Conservation (phyloP, 2,329 filamentous ascomycete species). For the Colletotrichum paranaense region DNA sequence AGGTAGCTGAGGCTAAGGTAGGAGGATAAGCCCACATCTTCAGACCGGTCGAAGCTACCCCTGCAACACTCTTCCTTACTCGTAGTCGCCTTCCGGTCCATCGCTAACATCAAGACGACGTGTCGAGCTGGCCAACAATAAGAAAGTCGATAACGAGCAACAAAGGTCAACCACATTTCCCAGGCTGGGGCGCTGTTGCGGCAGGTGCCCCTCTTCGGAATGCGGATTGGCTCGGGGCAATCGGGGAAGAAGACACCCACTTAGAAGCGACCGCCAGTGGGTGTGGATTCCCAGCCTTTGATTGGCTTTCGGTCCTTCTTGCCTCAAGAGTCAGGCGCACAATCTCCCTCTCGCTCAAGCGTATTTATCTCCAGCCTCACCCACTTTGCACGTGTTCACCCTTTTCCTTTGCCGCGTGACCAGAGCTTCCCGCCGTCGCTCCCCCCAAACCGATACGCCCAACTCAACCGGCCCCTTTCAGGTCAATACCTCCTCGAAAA, state of each 20-base stretch:
- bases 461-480: slow-evolving; percentile 23
- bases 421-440: slow-evolving; percentile 37
- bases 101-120: neutral
- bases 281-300: slow-evolving; percentile 24
- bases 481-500: slow-evolving; percentile 1
- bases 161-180: slow-evolving; percentile 15
- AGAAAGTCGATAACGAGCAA: slow-evolving; percentile 19
- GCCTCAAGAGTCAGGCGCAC: slow-evolving; percentile 37
- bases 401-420: slow-evolving; percentile 53
- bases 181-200: slow-evolving; percentile 10
- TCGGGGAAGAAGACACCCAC: slow-evolving; percentile 31
- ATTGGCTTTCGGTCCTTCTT: slow-evolving; percentile 23
- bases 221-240: slow-evolving; percentile 33
- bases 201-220: slow-evolving; percentile 33
- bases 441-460: slow-evolving; percentile 24
- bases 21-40: slow-evolving; percentile 6
- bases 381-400: slow-evolving; percentile 54
- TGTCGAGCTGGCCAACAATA: neutral
- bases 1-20: slow-evolving; percentile 3
- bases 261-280: slow-evolving; percentile 9
- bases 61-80: neutral
- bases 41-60: slow-evolving; percentile 22
- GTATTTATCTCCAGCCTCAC: slow-evolving; percentile 51
- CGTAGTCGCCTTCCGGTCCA: neutral
- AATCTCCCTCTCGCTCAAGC: slow-evolving; percentile 26